Percentiles rank a stretch among this genome's conserved stretches.
These are phyloP conservation scores for Neurospora sp. DNA, from an alignment of 2,329 filamentous ascomycete species.

Conservation along the genomic window DNA sequence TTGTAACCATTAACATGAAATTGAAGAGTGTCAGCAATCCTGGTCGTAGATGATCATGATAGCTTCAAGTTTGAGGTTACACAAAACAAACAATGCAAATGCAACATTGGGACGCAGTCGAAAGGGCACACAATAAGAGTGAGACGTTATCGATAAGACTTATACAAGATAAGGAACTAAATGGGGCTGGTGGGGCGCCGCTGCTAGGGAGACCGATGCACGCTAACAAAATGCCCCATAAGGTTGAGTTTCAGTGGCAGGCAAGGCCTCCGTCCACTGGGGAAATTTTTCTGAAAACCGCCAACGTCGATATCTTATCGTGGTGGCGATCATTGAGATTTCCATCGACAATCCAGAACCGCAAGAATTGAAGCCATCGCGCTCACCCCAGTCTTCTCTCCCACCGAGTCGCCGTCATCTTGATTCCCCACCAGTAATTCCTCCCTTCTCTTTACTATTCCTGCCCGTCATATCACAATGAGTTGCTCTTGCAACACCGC, in stretches of 20 bases:
- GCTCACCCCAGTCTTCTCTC: background rate
- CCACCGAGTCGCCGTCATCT: background rate
- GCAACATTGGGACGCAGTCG: background rate
- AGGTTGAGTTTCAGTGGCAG: background rate
- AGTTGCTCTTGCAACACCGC: conserved; percentile 36
- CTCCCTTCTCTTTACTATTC: background rate
- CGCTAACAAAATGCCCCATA: background rate
- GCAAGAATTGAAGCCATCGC: background rate
- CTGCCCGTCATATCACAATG: conserved; percentile 23
- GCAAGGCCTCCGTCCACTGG: background rate
- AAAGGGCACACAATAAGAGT: background rate
- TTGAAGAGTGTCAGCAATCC: background rate
- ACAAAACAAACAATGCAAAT: background rate
- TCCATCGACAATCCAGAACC: background rate
- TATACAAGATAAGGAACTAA: background rate
- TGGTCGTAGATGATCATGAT: background rate
- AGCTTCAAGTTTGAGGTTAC: background rate
- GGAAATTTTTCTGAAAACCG: background rate
- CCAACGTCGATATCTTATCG: background rate
- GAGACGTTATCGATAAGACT: background rate
- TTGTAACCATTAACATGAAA: background rate
- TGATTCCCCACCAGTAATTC: background rate
- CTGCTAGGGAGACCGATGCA: background rate
- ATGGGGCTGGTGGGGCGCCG: background rate
- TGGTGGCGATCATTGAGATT: background rate